These are phyloP conservation scores for Blastocystis sp. DNA, from an alignment of 352 stramenopile species.

Conservation along the genomic window DNA sequence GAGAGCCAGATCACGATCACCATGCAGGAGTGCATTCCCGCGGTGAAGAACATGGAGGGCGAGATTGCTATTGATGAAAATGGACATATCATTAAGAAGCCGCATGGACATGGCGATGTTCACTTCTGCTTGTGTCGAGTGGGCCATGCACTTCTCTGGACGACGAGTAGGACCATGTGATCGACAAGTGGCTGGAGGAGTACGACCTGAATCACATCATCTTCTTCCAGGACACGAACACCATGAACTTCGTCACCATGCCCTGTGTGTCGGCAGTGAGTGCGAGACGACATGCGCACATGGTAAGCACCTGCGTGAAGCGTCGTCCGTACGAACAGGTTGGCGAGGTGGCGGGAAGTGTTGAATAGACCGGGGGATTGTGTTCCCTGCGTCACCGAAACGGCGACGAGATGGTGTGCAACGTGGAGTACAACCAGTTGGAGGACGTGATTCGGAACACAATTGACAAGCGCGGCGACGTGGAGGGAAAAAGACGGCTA, in stretches of 20 bases:
- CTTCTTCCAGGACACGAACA: constrained; percentile 82
- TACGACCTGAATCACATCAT: constrained; percentile 82
- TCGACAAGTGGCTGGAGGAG: constrained; percentile 76
- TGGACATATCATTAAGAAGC: constrained; percentile 80
- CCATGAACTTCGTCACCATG: constrained; percentile 73
- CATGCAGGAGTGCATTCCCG: constrained; percentile 92
- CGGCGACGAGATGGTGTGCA: constrained; percentile 79
- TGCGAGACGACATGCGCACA: constrained; percentile 74
- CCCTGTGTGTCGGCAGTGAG: constrained; percentile 73
- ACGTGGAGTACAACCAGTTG: constrained; percentile 92
- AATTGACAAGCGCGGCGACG: constrained; percentile 73
- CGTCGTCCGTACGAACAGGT: constrained; percentile 53
- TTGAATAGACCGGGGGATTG: constrained; percentile 77
- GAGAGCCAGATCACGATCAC: constrained; percentile 87
- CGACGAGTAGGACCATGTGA: constrained; percentile 71
- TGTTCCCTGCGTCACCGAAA: constrained; percentile 76
- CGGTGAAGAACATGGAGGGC: constrained; percentile 79
- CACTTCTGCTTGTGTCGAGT: constrained; percentile 85
- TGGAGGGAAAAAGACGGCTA: constrained; percentile 1
- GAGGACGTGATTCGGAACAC: constrained; percentile 82
- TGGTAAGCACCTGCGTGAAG: constrained; percentile 65
- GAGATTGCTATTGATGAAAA: constrained; percentile 77
- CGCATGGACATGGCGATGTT: constrained; percentile 94
- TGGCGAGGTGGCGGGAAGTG: constrained; percentile 16
- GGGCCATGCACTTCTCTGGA: constrained; percentile 69